Conservation (phyloP, 2,329 filamentous ascomycete species). For the Incumbomyces delicatus region DNA sequence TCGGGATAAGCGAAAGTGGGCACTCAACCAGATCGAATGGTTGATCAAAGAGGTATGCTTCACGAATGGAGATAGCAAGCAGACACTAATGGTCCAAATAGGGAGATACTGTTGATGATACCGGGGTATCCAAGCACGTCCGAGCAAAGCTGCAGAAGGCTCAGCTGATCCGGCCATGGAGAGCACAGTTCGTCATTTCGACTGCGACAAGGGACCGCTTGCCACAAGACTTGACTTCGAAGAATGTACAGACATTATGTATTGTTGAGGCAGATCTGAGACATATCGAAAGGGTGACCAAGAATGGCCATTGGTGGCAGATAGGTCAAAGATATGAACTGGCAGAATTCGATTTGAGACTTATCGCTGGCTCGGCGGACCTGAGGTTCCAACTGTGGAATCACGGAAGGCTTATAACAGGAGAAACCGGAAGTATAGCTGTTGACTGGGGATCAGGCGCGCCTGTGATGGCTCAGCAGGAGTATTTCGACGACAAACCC, state of each 20-base stretch:
- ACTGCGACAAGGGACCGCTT: constrained; percentile 17
- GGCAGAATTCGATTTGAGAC: constrained; percentile 25
- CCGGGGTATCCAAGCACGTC: constrained; percentile 16
- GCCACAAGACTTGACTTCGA: constrained; percentile 20
- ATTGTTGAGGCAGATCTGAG: constrained; percentile 23
- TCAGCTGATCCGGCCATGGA: constrained; percentile 19
- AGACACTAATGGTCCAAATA: background rate
- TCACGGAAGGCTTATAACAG: constrained; percentile 22
- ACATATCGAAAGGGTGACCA: constrained; percentile 25
- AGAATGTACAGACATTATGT: constrained; percentile 24
- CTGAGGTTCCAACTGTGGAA: constrained; percentile 28
- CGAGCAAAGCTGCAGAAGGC: constrained; percentile 16
- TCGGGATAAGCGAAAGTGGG: constrained; percentile 26
- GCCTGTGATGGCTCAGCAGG: background rate
- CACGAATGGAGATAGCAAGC: background rate
- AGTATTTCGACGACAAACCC: background rate
- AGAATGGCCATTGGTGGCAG: constrained; percentile 29
- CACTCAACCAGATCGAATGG: constrained; percentile 28
- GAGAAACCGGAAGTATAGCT: constrained; percentile 23
- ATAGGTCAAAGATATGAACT: constrained; percentile 24
- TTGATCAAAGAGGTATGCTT: constrained; percentile 21
- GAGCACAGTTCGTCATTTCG: constrained; percentile 28
- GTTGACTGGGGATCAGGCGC: constrained; percentile 23
- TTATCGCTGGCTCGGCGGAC: constrained; percentile 27
- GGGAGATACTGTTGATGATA: constrained; percentile 10